Evolutionary conservation across 371 early-diverging fungal species (phyloP), one percentile per base, ranked within the genome.

Genomic region (Mucor plumbeus): DNA sequence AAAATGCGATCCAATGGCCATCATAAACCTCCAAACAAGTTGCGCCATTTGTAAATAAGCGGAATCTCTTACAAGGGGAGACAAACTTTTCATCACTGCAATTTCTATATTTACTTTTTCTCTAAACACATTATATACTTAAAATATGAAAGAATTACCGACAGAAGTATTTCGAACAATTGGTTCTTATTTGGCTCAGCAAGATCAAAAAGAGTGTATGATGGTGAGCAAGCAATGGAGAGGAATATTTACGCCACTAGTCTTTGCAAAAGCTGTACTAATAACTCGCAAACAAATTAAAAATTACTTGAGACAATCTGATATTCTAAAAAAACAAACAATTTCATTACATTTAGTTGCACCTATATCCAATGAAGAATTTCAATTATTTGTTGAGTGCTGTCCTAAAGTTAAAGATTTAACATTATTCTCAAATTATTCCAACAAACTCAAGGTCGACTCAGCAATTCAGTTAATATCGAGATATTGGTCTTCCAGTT

Each of bases 261-360:
- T 62, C 14, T 62, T 62, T 15, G 38, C 47, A 48, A 62, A 62
- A 36, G 53, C 21, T 4, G 39, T 50, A 2, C 50, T 62, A 13
- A 11, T 38, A 21, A 34, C n/a, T 17, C 10, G 19, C 7, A 11
- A 10, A 6, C 62, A 62, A 50, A 17, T 50, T 0, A 19, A 35
- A 7, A 1, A 5, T 6, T 61, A 19, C 11, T 13, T 35, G 9
- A 3, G 44, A 2, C 61, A 61, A 61, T 11, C 7, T 7, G 17
- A 9, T 10, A 17, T n/a, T 1, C 7, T 48, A 11, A 61, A 35
- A 17, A 44, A 41, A 48, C 17, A 47, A 7, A 62, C 62, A 15
- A 34, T 21, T 8, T 36, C 50, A 14, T 35, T 62, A 14, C 62
- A 62, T 62, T 26, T 62, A 3, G 26, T 48, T 35, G 39, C 38